Base-by-base conservation (phyloP, 1,284 basidiomycete genomes). In the Cryptococcus jaspeensis region DNA sequence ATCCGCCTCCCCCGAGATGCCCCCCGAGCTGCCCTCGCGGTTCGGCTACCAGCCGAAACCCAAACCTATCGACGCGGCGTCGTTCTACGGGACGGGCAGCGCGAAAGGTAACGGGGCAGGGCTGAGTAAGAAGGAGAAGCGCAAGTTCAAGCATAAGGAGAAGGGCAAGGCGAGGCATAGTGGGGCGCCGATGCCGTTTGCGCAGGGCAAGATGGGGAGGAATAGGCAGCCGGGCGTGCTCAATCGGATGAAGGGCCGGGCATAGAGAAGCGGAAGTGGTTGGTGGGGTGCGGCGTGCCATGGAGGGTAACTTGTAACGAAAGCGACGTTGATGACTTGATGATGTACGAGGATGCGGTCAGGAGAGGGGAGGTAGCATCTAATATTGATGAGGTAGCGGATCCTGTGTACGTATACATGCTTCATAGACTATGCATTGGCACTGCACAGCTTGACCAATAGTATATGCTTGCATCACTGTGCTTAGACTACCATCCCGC, bases 171-270 rank as follows among this genome's bases (percentile, higher is more conserved):
- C 37, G 35, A 51, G 43, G 36, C n/a, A 35, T 15, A 28, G 28
- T n/a, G 37, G 37, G n/a, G 46, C 59, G 22, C 55, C 56, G 5
- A 62, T 59, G 56, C 61, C 60, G 20, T 62, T 55, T 38, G 48
- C 48, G 5, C 51, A 58, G 16, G 60, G 58, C 16, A 38, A 42
- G 22, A 54, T 47, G 57, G 40, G 49, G 13, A 53, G 25, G 35
- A 49, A 42, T 18, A 48, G 53, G 46, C 32, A 54, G 20, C 36
- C 32, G 9, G 53, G 53, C 4, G 46, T 54, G 13, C 18, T 48
- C 35, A 15, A 23, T 5, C 38, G 53, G 20, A 54, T 54, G 53
- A 46, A 54, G 45, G 38, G 46, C 5, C 22, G 32, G 18, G 52
- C 18, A n/a, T 50, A 39, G 13, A 18, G 28, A 5, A 32, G 28